Evolutionary conservation across 768 basidiomycete genomes (phyloP), one percentile per base, ranked within the genome.

Genomic region (Mycena albidolilacea): DNA sequence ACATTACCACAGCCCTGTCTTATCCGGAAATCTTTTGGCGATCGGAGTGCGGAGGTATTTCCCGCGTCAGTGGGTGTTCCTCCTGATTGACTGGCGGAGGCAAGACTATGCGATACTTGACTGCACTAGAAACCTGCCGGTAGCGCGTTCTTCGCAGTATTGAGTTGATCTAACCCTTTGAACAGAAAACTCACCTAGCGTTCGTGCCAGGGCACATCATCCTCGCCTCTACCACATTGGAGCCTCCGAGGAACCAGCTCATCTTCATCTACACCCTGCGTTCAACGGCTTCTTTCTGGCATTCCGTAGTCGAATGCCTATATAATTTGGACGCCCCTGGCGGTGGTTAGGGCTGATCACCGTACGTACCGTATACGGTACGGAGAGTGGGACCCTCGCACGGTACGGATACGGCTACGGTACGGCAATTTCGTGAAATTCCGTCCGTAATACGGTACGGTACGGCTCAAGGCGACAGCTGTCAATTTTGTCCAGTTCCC

Each of bases 201-300:
- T 57, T 66, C 11, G 19, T 66, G 8, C 54, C 65, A 1, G 54
- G 65, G 12, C 65, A 66, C n/a, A 21, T 66, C 54, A 43, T 66
- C n/a, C 23, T 66, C 19, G 39, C 14, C 65, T 44, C 50, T 35
- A 12, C 54, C 38, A 11, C 54, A 5, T 15, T 12, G 1, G 35
- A 50, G 14, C 21, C 19, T 38, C 65, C 65, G 7, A 7, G 43
- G 10, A 54, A 30, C 4, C 37, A 30, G 6, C 30, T 55, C 7
- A 12, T 55, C 39, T 9, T 41, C 23, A 14, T 57, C 10, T 66
- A 66, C 41, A 66, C 50, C 5, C 8, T 64, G 35, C 23, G 19
- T 15, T 64, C 63, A 6, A 39, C 50, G 8, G 35, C 48, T 3
- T 64, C 63, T 17, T 48, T 48, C 14, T 64, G 63, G 63, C 48